A percentile compares a stretch with the other conserved stretches of the same genome.
phyloP scores from a whole-genome alignment of 805 yeast genomes.

The Saccharomycopsis sp. region DNA sequence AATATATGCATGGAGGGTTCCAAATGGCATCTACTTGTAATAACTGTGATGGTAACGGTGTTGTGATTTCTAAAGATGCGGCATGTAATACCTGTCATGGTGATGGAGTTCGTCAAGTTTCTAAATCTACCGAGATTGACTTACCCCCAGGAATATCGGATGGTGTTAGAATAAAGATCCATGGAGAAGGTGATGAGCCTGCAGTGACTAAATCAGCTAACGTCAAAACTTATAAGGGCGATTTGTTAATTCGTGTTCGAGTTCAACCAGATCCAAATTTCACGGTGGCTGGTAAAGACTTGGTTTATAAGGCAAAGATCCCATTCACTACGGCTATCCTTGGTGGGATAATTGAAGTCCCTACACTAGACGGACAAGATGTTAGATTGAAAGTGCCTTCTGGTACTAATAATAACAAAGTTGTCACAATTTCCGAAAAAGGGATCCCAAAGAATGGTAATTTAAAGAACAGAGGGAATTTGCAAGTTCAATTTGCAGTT shows the following conservation, averaged over 20 bases:
- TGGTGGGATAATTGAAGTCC: conserved; percentile 88
- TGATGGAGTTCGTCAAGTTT: conserved; percentile 67
- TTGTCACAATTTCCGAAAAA: conserved; percentile 69
- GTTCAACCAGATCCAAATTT: conserved; percentile 72
- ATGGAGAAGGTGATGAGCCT: conserved; percentile 91
- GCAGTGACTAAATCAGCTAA: conserved; percentile 65
- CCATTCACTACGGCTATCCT: conserved; percentile 95
- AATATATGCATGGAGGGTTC: conserved; percentile 83
- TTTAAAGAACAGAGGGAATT: conserved; percentile 62
- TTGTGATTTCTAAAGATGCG: conserved; percentile 56
- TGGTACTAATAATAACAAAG: conserved; percentile 75
- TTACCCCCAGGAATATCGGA: conserved; percentile 85
- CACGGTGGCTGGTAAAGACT: conserved; percentile 56
- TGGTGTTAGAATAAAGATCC: conserved; percentile 76
- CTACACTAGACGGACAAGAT: conserved; percentile 76
- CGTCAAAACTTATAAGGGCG: conserved; percentile 71
- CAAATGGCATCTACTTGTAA: conserved; percentile 94
- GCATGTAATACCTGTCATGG: conserved; percentile 82
- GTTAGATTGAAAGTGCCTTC: conserved; percentile 74
- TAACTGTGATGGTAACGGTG: conserved; percentile 86
- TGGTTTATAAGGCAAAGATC: conserved; percentile 58
- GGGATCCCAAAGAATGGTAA: conserved; percentile 71
- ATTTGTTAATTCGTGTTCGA: conserved; percentile 72
- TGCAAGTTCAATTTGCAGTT: conserved; percentile 68
- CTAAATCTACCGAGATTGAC: conserved; percentile 70